Evolutionary conservation across 2,329 filamentous ascomycete genomes (phyloP).

Genomic region (Metarhizium guizhouense): DNA sequence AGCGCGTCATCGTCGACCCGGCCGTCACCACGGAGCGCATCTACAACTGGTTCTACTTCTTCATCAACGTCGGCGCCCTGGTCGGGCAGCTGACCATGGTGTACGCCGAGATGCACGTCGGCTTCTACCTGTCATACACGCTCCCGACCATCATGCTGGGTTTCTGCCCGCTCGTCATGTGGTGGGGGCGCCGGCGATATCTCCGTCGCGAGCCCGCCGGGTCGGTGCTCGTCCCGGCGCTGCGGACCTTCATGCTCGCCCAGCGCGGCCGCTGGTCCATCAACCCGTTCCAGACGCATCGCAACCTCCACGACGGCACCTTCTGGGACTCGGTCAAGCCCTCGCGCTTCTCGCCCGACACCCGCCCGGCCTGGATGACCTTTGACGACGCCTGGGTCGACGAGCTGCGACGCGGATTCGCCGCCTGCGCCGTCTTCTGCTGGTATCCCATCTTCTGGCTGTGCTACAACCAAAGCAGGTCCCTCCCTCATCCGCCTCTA

Average conservation of each 20-base stretch:
- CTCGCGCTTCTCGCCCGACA: conserved; percentile 43
- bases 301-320: conserved; percentile 44
- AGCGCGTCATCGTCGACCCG: conserved; percentile 63
- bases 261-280: conserved; percentile 61
- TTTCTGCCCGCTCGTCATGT: conserved; percentile 51
- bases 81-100: conserved; percentile 52
- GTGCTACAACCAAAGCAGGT: conserved; percentile 50
- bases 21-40: conserved; percentile 59
- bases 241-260: conserved; percentile 51
- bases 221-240: conserved; percentile 60
- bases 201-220: conserved; percentile 56
- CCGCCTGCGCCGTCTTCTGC: conserved; percentile 61
- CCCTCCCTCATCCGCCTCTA: conserved; percentile 62
- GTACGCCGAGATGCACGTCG: conserved; percentile 67
- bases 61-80: conserved; percentile 56
- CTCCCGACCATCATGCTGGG: conserved; percentile 59
- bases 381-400: conserved; percentile 81
- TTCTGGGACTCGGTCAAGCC: conserved; percentile 64
- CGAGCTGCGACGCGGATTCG: conserved; percentile 61
- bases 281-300: conserved; percentile 53
- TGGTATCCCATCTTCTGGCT: conserved; percentile 59
- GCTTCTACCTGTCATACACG: conserved; percentile 64
- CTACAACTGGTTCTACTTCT: conserved; percentile 51
- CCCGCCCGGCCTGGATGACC: conserved; percentile 65
- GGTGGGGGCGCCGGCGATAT: conserved; percentile 53